Evolutionary conservation across 805 yeast genomes (phyloP).

Genomic region (Saturnispora hagleri): DNA sequence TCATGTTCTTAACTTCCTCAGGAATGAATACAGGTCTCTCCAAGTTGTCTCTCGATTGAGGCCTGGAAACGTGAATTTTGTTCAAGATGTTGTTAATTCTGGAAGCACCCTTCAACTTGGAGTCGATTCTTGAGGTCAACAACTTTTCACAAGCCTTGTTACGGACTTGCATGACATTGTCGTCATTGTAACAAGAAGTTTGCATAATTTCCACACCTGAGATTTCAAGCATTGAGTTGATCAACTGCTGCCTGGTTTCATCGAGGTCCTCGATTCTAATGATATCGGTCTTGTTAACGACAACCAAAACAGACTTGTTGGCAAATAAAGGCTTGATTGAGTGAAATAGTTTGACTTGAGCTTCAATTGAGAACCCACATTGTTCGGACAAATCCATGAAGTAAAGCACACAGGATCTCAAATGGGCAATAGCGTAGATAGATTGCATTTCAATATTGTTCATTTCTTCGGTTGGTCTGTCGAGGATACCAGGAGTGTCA

Average conservation of each 20-base stretch:
- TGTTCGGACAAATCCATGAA: constrained; percentile 98
- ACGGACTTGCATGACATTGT: constrained; percentile 90
- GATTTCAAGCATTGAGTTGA: constrained; percentile 52
- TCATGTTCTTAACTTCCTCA: constrained; percentile 50
- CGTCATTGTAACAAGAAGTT: constrained; percentile 89
- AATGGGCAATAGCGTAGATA: constrained; percentile 96
- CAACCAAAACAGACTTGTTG: constrained; percentile 92
- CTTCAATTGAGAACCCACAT: constrained; percentile 97
- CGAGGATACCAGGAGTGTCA: constrained; percentile 98
- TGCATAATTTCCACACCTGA: constrained; percentile 89
- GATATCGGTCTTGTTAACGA: constrained; percentile 91
- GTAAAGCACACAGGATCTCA: constrained; percentile 91
- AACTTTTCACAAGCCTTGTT: constrained; percentile 96
- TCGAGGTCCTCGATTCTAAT: constrained; percentile 77
- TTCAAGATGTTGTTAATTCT: constrained; percentile 83
- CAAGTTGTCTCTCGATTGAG: constrained; percentile 79
- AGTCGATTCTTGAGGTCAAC: constrained; percentile 91
- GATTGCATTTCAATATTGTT: constrained; percentile 99
- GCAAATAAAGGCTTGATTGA: constrained; percentile 96
- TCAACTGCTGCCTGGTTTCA: constrained; percentile 60
- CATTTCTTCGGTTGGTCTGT: constrained; percentile 99
- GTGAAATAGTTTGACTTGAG: constrained; percentile 94
- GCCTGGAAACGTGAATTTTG: constrained; percentile 91
- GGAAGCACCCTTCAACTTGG: constrained; percentile 86
- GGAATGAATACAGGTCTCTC: constrained; percentile 78